Evolutionary conservation across 1,284 basidiomycete species (phyloP).

Genomic region (Blastosporella zonata): DNA sequence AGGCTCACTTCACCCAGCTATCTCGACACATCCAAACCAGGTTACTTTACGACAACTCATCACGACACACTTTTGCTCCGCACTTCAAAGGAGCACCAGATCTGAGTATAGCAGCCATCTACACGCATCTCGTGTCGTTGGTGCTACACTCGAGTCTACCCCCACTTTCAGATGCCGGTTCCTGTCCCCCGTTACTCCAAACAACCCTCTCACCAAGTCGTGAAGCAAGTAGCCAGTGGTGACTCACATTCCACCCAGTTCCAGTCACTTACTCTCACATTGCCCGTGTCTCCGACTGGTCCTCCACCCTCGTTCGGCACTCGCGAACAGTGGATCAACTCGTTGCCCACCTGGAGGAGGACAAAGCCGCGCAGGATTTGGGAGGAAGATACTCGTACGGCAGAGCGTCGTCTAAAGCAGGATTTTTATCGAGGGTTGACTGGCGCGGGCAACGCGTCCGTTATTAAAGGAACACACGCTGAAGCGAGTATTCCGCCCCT

Average conservation of each 20-base stretch:
- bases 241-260: conserved; percentile 41
- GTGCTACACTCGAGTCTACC: conserved; percentile 36
- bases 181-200: conserved; percentile 63
- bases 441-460: conserved; percentile 62
- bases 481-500: conserved; percentile 80
- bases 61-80: conserved; percentile 49
- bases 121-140: conserved; percentile 37
- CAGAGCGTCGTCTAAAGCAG: conserved; percentile 33
- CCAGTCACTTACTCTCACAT: conserved; percentile 50
- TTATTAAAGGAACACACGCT: conserved; percentile 80
- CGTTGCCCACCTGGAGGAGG: conserved; percentile 65
- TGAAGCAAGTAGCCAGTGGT: conserved; percentile 51
- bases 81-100: conserved; percentile 36
- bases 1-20: conserved; percentile 23
- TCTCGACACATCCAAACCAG: conserved; percentile 27
- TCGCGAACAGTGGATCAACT: conserved; percentile 69
- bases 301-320: conserved; percentile 61
- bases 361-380: conserved; percentile 62
- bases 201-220: conserved; percentile 57
- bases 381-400: conserved; percentile 47
- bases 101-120: conserved; percentile 37
- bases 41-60: conserved; percentile 49
- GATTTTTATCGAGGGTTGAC: conserved; percentile 74
- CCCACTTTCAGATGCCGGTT: conserved; percentile 72
- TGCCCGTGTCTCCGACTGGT: conserved; percentile 56